Evolutionary conservation across 345 rosid genomes (phyloP), one percentile per base, ranked within the genome.

Genomic region (Hibiscus trionum): DNA sequence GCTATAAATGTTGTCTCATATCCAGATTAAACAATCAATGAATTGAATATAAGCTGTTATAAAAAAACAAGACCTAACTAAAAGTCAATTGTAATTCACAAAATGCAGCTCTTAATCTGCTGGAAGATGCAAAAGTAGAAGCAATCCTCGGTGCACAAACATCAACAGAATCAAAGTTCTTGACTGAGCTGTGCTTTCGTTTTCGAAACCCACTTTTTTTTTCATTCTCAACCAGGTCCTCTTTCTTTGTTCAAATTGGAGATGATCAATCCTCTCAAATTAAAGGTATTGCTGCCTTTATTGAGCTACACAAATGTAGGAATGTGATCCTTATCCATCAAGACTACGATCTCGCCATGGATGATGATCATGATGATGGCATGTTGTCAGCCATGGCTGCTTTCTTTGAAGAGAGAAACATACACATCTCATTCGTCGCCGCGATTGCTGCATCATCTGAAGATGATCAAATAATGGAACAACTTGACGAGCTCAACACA

Each of bases 231-330:
- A 11, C 53, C 53, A 42, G 17, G 10, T 11, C 33, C 3, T 33
- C 33, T 42, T 65, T 19, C 69, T 11, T 42, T 65, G 69, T 80
- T 64, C 82, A 76, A 72, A 70, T 70, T 0, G 57, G 77, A 0
- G 71, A 78, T 46, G 84, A 78, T 60, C 71, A 69, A 21, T 10
- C 8, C 24, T 74, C 79, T 1, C 79, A 78, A 61, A 77, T 76
- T 2, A 74, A 72, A 19, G 82, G 80, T 0, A 44, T 76, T 0
- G 29, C 71, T 69, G 26, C 79, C 59, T 68, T 84, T 21, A 5
- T 75, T 12, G 47, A 75, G 44, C 67, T 21, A 19, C 70, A 73
- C 72, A 57, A 49, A 11, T 84, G 84, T 84, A 75, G 61, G 26
- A 71, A 44, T 71, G 80, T 76, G 49, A 66, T 56, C 39, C 59